Evolutionary conservation across 176 grass and related monocot species (phyloP).

Genomic region (Aegilops sharonensis): DNA sequence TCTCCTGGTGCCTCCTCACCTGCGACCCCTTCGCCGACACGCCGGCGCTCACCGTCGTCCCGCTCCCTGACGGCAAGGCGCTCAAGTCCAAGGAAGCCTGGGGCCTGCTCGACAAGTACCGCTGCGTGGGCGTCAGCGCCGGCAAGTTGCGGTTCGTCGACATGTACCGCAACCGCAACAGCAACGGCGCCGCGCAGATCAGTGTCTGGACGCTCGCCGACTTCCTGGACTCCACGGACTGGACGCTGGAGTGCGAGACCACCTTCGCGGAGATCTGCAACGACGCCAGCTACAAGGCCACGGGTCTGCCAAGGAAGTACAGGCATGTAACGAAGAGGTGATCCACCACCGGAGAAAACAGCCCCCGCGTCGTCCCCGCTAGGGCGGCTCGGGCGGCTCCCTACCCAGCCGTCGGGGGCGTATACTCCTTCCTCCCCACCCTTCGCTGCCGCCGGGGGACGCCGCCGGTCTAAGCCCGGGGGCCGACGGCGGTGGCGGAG

Average conservation of each 20-base stretch:
- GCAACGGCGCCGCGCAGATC: not conserved
- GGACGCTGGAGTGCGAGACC: not conserved
- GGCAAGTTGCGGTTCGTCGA: not conserved
- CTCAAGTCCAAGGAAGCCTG: not conserved
- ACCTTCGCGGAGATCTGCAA: not conserved
- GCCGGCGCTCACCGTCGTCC: not conserved
- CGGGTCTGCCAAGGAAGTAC: too few relatives aligned
- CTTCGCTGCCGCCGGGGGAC: too few relatives aligned
- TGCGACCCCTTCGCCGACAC: not conserved
- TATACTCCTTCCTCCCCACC: too few relatives aligned
- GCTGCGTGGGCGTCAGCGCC: not conserved
- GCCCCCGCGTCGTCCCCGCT: too few relatives aligned
- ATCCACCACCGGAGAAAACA: too few relatives aligned
- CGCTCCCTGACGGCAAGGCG: not conserved
- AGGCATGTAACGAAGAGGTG: too few relatives aligned
- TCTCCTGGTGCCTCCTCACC: not conserved
- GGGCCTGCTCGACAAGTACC: conserved; percentile 4
- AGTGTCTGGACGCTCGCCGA: not conserved
- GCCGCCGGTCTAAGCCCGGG: too few relatives aligned
- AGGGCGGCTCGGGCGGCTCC: too few relatives aligned
- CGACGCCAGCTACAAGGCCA: not conserved
- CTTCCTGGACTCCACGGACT: not conserved
- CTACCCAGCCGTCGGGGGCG: too few relatives aligned
- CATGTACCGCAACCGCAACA: not conserved
- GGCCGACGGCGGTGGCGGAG: too few relatives aligned